phyloP scores from a whole-genome alignment of 2,329 filamentous ascomycete species.

The Chrysosporium queenslandicum region DNA sequence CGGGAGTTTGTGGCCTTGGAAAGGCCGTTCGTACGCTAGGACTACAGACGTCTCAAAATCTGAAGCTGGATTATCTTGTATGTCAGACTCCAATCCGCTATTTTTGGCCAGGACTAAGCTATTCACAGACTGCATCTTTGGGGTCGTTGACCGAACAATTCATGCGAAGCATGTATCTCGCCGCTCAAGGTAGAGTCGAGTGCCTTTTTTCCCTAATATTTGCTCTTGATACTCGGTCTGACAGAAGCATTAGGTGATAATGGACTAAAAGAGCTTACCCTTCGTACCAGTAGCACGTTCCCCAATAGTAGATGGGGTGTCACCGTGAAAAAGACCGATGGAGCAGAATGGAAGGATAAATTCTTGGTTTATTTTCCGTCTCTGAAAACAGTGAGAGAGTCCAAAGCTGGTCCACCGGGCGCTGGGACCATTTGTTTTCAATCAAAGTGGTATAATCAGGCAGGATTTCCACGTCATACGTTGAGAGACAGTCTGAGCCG shows the following conservation, averaged over 20 bases:
- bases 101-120: not conserved
- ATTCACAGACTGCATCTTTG: conserved; percentile 60
- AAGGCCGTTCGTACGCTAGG: conserved; percentile 55
- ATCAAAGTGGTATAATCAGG: conserved; percentile 58
- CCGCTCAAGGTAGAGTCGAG: conserved; percentile 43
- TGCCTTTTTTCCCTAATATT: conserved; percentile 10
- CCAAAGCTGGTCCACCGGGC: conserved; percentile 51
- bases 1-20: conserved; percentile 66
- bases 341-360: conserved; percentile 39
- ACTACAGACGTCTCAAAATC: conserved; percentile 43
- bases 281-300: conserved; percentile 25
- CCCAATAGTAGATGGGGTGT: conserved; percentile 27
- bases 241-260: conserved; percentile 35
- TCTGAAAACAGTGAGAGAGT: conserved; percentile 54
- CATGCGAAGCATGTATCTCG: conserved; percentile 50
- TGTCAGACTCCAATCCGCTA: conserved; percentile 25
- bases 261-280: conserved; percentile 36
- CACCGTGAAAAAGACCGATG: conserved; percentile 26
- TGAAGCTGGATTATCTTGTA: conserved; percentile 66
- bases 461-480: conserved; percentile 59
- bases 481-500: conserved; percentile 67
- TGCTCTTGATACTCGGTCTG: not conserved
- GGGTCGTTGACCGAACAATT: conserved; percentile 64
- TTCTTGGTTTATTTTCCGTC: conserved; percentile 77
- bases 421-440: conserved; percentile 79